A percentile compares a stretch with the other conserved stretches of the same genome.
Evolutionary conservation across 2,329 filamentous ascomycete genomes (phyloP).

Genomic region (Xylariaceae sp.): DNA sequence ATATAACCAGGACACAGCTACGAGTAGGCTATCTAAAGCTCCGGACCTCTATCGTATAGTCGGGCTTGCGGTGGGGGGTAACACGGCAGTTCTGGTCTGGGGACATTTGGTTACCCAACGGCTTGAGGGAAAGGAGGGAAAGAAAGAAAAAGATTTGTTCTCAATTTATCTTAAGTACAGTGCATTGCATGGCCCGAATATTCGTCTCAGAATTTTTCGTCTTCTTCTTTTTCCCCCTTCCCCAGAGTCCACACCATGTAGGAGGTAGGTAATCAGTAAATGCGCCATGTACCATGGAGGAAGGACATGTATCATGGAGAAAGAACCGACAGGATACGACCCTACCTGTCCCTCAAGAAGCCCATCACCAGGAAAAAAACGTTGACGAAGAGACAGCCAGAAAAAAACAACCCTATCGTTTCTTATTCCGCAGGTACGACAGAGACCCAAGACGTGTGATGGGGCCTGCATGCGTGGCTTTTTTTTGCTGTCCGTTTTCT

Average conservation of each 20-base stretch:
- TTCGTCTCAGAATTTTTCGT: neutral
- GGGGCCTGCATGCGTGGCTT: constrained; percentile 4
- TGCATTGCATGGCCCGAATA: neutral
- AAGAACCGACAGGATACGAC: neutral
- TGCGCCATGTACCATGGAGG: neutral
- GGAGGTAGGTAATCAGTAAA: neutral
- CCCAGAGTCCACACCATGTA: neutral
- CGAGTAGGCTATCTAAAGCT: too few species aligned
- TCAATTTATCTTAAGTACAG: neutral
- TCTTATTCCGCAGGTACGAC: constrained; percentile 1
- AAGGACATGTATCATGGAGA: neutral
- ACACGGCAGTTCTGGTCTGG: neutral
- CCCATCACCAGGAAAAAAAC: too few species aligned
- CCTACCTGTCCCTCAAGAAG: too few species aligned
- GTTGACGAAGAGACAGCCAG: neutral
- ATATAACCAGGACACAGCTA: too few species aligned
- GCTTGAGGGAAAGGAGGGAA: neutral
- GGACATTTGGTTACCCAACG: neutral
- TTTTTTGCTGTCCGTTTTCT: constrained; percentile 7
- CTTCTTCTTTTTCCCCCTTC: neutral
- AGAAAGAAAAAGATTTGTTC: neutral
- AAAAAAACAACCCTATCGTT: neutral
- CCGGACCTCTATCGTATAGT: too few species aligned
- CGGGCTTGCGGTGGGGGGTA: neutral
- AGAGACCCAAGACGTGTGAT: neutral